Base-by-base conservation (phyloP, 2,329 filamentous ascomycete species). In the Cryphonectria radicalis region DNA sequence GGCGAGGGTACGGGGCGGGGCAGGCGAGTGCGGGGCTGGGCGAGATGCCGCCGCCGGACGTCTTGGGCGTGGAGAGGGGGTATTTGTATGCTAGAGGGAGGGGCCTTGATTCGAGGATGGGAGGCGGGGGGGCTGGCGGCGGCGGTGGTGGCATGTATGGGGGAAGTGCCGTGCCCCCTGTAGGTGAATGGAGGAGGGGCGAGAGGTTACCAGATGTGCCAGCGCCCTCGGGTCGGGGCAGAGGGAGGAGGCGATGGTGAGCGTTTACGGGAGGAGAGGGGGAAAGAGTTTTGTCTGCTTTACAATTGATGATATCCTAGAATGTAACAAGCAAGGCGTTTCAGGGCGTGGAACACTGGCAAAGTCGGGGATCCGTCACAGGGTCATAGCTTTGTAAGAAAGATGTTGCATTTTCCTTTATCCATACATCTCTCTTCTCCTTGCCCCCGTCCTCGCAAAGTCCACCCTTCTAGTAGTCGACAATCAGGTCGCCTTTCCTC, bases 401-500 rank as follows among this genome's bases (percentile, higher is more conserved):
- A 28, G 10, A 25, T 19, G 17, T 53, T 57, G 65, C n/a, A 22
- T 60, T 65, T 65, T 60, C 37, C 37, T 32, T 53, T 25, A 14
- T 67, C 43, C 6, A 63, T 66, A 66, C 8, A 10, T 28, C 40
- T 32, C 53, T 37, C 28, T 43, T 25, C 19, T 4, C n/a, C 14
- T 19, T 2, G 42, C n/a, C 43, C 25, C 28, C 19, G 28, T 37
- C 42, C 25, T 17, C 19, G 63, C 22, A 28, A 11, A 28, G 40
- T 25, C n/a, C 28, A 35, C 35, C 53, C 53, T 66, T 77, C 79
- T 85, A 98, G 81, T 88, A 95, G 83, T 98, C 95, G 69, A 86
- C 84, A 78, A 97, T 87, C n/a, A 91, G 86, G 79, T 98, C 95
- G 69, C 94, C 95, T 82, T 89, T 92, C 81, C 93, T 88, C 91